A percentile compares a stretch with the other conserved stretches of the same genome.
phyloP scores from a whole-genome alignment of 73 alveolate species.

The Blepharisma stoltei region DNA sequence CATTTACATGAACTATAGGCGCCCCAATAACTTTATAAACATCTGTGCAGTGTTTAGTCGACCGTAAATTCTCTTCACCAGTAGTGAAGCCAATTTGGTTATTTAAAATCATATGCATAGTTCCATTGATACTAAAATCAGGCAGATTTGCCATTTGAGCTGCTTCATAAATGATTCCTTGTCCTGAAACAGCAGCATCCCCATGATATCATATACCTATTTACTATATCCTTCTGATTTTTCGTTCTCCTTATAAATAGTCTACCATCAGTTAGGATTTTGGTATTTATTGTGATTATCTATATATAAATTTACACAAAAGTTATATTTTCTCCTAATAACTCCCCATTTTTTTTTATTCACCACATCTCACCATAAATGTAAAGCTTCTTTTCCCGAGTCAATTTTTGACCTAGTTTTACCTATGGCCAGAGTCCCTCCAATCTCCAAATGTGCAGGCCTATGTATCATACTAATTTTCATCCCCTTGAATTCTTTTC shows the following conservation, averaged over 20 bases:
- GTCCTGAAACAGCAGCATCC: slow-evolving; percentile 94
- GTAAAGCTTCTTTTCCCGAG: slow-evolving; percentile 30
- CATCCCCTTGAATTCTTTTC: slow-evolving; percentile 30
- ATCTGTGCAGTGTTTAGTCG: slow-evolving; percentile 52
- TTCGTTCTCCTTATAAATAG: slow-evolving; percentile 50
- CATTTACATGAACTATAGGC: slow-evolving; percentile 63
- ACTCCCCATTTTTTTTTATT: no score
- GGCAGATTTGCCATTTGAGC: slow-evolving; percentile 75
- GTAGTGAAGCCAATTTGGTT: slow-evolving; percentile 94
- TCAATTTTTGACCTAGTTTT: slow-evolving; percentile 63
- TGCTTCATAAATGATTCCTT: slow-evolving; percentile 92
- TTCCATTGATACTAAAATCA: slow-evolving; percentile 80
- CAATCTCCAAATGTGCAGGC: slow-evolving; percentile 58
- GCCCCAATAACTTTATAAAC: slow-evolving; percentile 48
- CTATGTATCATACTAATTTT: slow-evolving; percentile 54
- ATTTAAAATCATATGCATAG: slow-evolving; percentile 85
- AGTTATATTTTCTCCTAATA: no score
- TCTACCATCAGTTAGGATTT: slow-evolving; percentile 36
- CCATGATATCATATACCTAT: slow-evolving; percentile 31
- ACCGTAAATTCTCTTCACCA: slow-evolving; percentile 40
- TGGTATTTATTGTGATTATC: slow-evolving; percentile 49
- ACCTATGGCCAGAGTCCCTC: slow-evolving; percentile 50
- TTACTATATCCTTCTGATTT: slow-evolving; percentile 61
- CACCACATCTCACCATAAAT: no score
- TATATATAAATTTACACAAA: slow-evolving; percentile 51